phyloP scores from a whole-genome alignment of 1,284 basidiomycete genomes.

The Ceratobasidium sp. region DNA sequence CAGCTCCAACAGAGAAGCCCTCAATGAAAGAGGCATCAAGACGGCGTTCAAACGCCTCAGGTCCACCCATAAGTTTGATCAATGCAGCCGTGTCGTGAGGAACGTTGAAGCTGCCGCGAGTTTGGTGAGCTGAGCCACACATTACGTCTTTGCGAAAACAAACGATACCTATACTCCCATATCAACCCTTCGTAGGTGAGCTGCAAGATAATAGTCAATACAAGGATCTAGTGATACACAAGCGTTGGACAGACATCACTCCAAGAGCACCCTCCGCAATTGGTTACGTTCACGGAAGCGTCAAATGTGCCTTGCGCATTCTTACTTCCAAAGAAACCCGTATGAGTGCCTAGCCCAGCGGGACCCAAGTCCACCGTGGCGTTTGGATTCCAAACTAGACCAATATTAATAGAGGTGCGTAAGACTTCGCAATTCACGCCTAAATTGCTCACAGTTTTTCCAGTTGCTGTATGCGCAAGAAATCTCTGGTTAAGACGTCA shows the following conservation, averaged over 20 bases:
- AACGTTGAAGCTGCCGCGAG: constrained; percentile 4
- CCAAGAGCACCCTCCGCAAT: constrained; percentile 30
- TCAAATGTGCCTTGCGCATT: constrained; percentile 13
- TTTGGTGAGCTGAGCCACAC: not conserved
- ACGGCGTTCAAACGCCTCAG: constrained; percentile 14
- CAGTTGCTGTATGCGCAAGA: constrained; percentile 4
- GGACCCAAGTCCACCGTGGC: constrained; percentile 13
- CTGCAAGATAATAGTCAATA: not conserved
- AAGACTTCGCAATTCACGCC: not conserved
- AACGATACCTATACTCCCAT: constrained; percentile 22
- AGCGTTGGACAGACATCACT: not conserved
- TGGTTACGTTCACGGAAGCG: constrained; percentile 22
- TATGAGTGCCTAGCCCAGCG: constrained; percentile 15
- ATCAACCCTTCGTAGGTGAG: constrained; percentile 25
- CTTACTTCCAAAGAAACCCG: constrained; percentile 28
- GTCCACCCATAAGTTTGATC: constrained; percentile 30
- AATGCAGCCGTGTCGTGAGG: constrained; percentile 22
- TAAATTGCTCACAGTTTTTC: constrained; percentile 22
- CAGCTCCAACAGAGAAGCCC: constrained; percentile 1
- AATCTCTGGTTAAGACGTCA: not conserved
- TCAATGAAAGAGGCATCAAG: constrained; percentile 21
- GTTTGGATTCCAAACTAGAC: constrained; percentile 20
- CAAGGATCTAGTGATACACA: too few species aligned
- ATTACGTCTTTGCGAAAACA: not conserved
- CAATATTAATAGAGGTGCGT: not conserved